Base-by-base conservation (phyloP, 1,284 basidiomycete species). In the Boletellus deceptivus region DNA sequence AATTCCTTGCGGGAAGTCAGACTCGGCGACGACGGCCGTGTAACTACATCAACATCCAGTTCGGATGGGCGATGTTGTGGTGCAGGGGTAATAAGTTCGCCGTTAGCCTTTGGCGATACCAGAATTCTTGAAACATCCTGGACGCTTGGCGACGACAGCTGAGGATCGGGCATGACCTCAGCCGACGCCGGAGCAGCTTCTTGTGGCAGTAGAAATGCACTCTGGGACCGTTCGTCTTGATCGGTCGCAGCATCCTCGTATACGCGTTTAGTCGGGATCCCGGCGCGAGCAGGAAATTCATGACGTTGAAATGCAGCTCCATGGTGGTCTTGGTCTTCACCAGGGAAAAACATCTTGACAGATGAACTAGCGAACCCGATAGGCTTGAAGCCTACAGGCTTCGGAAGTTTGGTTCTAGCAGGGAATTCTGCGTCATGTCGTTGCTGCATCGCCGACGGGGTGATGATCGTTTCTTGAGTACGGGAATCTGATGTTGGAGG, bases 261-360 rank as follows among this genome's bases (percentile, higher is more conserved):
- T 17, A 53, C 6, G 35, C 62, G 63, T 39, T 74, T 72, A 7
- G 49, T 42, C 45, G 58, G 63, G 31, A 60, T 46, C 47, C 66
- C 64, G 13, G 64, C 54, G 24, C 62, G 64, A 25, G 33, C 17
- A 34, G 61, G 54, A 47, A 53, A 46, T 13, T 50, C 59, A 7
- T 61, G 44, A 22, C 34, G 49, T 46, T 52, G 41, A 16, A 38
- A 16, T 14, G 48, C 11, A 24, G 31, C 10, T 25, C 49, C 53
- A 29, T 56, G 63, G 22, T 58, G 53, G 22, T 73, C 71, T n/a
- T 74, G 65, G 50, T 68, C 86, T 25, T 89, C 86, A 45, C 76
- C 78, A 40, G 87, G 86, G 61, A 89, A 89, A 65, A 89, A 89
- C 56, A 75, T 77, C 62, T 83, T 85, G 39, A 89, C 70, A 3